Conservation (phyloP, 345 rosid genomes). For the Lagerstroemia speciosa region DNA sequence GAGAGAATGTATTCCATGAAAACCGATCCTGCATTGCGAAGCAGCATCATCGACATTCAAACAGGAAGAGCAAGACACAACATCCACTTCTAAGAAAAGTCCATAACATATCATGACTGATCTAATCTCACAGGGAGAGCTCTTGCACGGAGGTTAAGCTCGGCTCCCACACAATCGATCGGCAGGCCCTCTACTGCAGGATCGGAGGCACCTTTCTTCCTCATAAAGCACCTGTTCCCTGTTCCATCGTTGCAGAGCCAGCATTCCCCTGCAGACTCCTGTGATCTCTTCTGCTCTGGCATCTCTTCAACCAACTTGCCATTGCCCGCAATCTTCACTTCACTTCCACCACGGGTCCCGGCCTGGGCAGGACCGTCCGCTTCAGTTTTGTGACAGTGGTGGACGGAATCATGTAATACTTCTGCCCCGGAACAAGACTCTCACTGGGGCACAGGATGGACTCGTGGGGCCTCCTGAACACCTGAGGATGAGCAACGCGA, state of each 20-base stretch:
- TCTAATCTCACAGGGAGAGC: conserved; percentile 35
- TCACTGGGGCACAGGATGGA: conserved; percentile 41
- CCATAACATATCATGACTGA: no score
- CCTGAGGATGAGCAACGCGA: conserved; percentile 41
- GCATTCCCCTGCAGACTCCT: conserved; percentile 35
- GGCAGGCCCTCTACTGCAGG: conserved; percentile 14
- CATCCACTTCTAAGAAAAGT: background rate
- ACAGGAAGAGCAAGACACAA: background rate
- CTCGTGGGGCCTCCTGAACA: conserved; percentile 32
- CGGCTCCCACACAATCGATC: conserved; percentile 38
- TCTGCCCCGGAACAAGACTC: conserved; percentile 35
- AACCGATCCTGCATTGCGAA: background rate
- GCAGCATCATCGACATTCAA: background rate
- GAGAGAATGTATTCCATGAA: background rate
- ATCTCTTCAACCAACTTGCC: conserved; percentile 13
- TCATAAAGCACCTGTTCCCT: conserved; percentile 2
- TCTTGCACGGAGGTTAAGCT: conserved; percentile 48
- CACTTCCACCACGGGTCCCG: conserved; percentile 8
- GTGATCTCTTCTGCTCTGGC: conserved; percentile 19
- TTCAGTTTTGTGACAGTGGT: conserved; percentile 37
- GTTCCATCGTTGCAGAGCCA: conserved; percentile 20
- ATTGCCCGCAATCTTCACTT: conserved; percentile 12
- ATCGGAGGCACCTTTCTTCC: conserved; percentile 38
- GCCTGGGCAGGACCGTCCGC: conserved; percentile 17
- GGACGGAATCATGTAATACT: conserved; percentile 37